Evolutionary conservation across 345 rosid species (phyloP), one percentile per base, ranked within the genome.

Genomic region (Boechera retrofracta): DNA sequence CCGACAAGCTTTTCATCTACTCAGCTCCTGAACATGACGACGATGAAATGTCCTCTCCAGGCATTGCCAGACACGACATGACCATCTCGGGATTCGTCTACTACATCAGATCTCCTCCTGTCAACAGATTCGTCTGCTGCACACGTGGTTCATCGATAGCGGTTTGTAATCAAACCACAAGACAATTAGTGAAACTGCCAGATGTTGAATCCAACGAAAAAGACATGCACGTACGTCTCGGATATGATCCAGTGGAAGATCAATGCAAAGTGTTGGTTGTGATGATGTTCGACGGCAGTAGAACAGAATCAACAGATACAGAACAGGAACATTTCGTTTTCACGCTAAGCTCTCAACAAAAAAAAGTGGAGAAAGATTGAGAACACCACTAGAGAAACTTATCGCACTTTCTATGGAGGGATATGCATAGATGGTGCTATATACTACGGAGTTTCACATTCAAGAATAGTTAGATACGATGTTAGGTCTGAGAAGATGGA

Each of bases 11-110:
- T 51, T 67, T 67, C 60, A 51, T 67, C 32, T 67, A 51, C 33
- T 67, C 60, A 39, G 4, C 59, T 21, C 71, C 47, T 67, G 71
- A 67, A 67, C 21, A 65, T 42, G 15, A 51, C 16, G 7, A 68
- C 2, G 2, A 54, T 0, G n/a, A 35, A 5, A 26, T 15, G 4
- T 4, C 61, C 36, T 24, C 72, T 6, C 26, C 49, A 53, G 38
- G 5, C 5, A 6, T 24, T 10, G 51, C 72, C 6, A 68, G 72
- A 53, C 72, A 53, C 28, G 72, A 68, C 72, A 53, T 68, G 72
- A 53, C 72, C 24, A 38, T 67, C 61, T 53, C 49, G 5, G 61
- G n/a, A 5, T 0, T 69, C 8, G n/a, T 28, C 33, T 1, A 28
- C 15, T 15, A 41, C 42, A 44, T 56, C 11, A 42, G 4, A 56